A percentile compares a stretch with the other conserved stretches of the same genome.
Conservation (phyloP, 257 asterid species). For the Solanum paucissectum region DNA sequence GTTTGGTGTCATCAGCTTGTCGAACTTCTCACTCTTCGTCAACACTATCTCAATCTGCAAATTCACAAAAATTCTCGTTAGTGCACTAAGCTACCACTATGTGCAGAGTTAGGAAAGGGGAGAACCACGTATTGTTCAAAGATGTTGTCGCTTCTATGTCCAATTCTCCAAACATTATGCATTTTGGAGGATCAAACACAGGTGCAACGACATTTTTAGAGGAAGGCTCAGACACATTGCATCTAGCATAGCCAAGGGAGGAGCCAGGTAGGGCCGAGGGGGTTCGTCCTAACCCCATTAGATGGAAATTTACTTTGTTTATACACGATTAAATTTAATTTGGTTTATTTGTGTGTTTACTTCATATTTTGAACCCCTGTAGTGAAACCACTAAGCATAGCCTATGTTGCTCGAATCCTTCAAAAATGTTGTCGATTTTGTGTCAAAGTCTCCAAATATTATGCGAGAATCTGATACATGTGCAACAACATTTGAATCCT, state of each 20-base stretch:
- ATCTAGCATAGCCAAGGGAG: neutral
- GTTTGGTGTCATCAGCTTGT: slow-evolving; percentile 38
- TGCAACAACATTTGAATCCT: neutral
- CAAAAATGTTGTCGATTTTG: neutral
- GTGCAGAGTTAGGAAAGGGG: neutral
- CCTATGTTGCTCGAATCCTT: neutral
- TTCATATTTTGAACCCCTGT: neutral
- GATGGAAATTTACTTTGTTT: neutral
- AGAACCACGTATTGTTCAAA: neutral
- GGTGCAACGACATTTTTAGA: neutral
- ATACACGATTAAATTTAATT: neutral
- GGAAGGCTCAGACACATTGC: neutral
- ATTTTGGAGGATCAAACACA: neutral
- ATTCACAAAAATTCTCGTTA: neutral
- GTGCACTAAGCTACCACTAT: neutral
- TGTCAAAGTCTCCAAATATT: neutral
- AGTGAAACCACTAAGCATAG: no score
- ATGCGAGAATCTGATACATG: neutral
- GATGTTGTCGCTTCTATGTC: neutral
- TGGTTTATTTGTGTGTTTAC: neutral
- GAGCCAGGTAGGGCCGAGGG: neutral
- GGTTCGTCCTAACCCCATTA: neutral
- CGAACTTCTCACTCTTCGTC: slow-evolving; percentile 76
- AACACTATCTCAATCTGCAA: slow-evolving; percentile 65
- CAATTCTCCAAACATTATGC: neutral